These are phyloP conservation scores for Leucoagaricus sp. DNA, from an alignment of 1,284 basidiomycete genomes.

Conservation along the genomic window DNA sequence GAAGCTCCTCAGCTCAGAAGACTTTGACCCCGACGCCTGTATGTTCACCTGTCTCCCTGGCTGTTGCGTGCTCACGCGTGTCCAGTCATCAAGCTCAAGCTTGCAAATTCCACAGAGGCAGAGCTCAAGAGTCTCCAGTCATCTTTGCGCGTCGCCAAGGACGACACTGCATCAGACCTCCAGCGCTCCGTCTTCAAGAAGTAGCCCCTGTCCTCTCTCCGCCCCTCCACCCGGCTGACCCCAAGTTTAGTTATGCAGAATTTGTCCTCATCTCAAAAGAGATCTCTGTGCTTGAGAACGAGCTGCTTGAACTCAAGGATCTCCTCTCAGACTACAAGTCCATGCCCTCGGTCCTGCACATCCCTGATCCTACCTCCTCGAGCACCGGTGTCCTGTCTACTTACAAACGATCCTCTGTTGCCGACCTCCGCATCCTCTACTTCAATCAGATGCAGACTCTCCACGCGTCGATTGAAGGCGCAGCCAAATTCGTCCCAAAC, in stretches of 20 bases:
- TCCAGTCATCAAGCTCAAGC: constrained; percentile 70
- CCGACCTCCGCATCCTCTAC: constrained; percentile 92
- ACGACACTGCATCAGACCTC: constrained; percentile 69
- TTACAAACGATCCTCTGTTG: constrained; percentile 86
- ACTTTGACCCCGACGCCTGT: constrained; percentile 85
- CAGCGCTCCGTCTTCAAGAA: constrained; percentile 91
- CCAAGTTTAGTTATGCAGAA: constrained; percentile 78
- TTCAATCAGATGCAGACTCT: constrained; percentile 91
- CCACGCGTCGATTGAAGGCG: constrained; percentile 93
- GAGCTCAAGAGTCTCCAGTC: constrained; percentile 76
- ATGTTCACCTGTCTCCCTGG: constrained; percentile 32
- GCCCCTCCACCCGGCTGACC: background rate
- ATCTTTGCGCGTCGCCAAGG: constrained; percentile 61
- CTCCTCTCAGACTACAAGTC: constrained; percentile 93
- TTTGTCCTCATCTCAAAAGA: constrained; percentile 98
- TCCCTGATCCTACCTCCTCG: constrained; percentile 74
- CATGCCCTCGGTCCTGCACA: constrained; percentile 90
- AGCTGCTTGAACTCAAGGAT: constrained; percentile 97
- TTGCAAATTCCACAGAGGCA: constrained; percentile 80
- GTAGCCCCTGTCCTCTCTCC: constrained; percentile 43
- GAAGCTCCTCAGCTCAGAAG: constrained; percentile 68
- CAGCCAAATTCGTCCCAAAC: constrained; percentile 92
- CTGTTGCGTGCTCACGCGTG: constrained; percentile 7
- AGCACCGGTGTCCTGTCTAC: constrained; percentile 45
- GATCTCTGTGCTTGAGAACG: constrained; percentile 94